Base-by-base conservation (phyloP, 2,329 filamentous ascomycete genomes). In the Paracoccidioides lutzii region DNA sequence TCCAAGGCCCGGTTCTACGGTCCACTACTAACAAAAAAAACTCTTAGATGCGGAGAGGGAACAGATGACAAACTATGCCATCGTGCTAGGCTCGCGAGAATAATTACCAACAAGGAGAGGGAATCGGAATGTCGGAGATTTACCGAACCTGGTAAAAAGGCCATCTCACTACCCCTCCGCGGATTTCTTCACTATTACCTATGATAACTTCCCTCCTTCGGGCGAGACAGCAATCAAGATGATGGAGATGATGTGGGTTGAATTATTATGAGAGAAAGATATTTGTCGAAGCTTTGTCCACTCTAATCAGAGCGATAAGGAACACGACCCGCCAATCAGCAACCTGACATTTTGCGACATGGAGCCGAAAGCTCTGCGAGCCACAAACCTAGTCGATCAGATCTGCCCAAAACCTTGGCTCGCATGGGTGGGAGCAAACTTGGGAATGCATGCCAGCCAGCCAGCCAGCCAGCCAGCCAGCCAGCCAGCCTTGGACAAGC, bases 231-330 rank as follows among this genome's bases (percentile, higher is more conserved):
- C 14, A 22, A 28, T 22, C 22, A 22, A 22, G 22, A 22, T 22
- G 22, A 22, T 22, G 22, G 22, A n/a, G n/a, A n/a, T n/a, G n/a
- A n/a, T n/a, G 22, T 22, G 5, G 5, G 2, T 48, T 33, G 48
- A n/a, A n/a, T 38, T 51, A 8, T 51, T n/a, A 4, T 51, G 48
- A 40, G 38, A 51, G 35, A 30, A 40, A 12, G 28, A 40, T 51
- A 51, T 51, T 51, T 35, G 51, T 53, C 51, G 52, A 53, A 45
- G 52, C 52, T 53, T 45, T 38, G 44, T 43, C 4, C 40, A 10
- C 32, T 43, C 4, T 4, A 33, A 32, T 5, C 50, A 43, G 32
- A 53, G 22, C 22, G 52, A 53, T 53, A 53, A 53, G 52, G 33
- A 45, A 3, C 51, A 15, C 30, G 6, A 7, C 7, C 22, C 41